Base-by-base conservation (phyloP, 1,284 basidiomycete species). In the Fomitopsis palustris region DNA sequence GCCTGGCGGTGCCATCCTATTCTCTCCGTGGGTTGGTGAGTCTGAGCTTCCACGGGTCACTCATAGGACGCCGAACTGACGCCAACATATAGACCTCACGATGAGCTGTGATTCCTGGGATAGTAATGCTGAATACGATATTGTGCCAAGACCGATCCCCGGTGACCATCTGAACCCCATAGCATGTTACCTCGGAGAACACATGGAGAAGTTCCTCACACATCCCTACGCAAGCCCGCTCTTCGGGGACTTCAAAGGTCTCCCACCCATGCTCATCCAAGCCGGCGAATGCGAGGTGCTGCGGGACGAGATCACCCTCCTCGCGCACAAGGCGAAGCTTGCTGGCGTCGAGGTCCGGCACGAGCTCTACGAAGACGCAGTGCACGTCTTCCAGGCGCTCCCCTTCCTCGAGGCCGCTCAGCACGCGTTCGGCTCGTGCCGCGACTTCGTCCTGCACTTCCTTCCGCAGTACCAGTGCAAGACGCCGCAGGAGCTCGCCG, bases 81-180 rank as follows among this genome's bases (percentile, higher is more conserved):
- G 3, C 47, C 58, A 53, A 33, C 62, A 66, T 53, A 21, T 38
- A 92, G 93, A 96, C 75, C 76, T 98, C 60, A 97, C 94, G 0
- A 90, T 96, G 85, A 96, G 94, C 62, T 98, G 96, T 73, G 93
- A 96, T 63, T 96, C 93, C 37, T 98, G 96, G 96, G 95, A 98
- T 55, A 92, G 92, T 56, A 98, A 98, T 72, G 87, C 91, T 17
- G 79, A 79, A 19, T 92, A 81, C 69, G 93, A 95, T 71, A 86
- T 95, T 37, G 86, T 95, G 0, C 91, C 93, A 0, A 80, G 82
- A 55, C 84, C 92, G 54, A 70, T 82, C 51, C 84, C 86, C 41
- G 90, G 87, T 56, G 93, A 95, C 67, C 95, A 96, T 69, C 83
- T 98, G 69, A 94, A 99, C 71, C 96, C 97, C 0, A 90, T 99